A percentile compares a stretch with the other conserved stretches of the same genome.
Evolutionary conservation across 2,329 filamentous ascomycete species (phyloP).

Genomic region (Fusarium xyrophilum): DNA sequence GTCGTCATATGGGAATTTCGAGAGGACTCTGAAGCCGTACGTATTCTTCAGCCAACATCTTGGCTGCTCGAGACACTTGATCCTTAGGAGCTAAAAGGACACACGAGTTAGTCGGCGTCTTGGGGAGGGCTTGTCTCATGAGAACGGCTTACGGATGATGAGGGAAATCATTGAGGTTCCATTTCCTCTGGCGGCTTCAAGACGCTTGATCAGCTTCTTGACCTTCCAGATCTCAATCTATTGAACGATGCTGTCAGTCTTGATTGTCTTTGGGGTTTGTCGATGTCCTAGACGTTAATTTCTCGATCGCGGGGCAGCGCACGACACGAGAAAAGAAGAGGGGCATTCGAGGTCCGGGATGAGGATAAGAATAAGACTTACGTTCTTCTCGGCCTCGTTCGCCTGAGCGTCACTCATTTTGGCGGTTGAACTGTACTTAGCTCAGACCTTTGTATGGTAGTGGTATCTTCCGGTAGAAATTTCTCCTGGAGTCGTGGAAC

Average conservation of each 20-base stretch:
- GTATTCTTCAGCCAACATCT: slow-evolving; percentile 99
- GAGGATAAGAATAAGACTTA: slow-evolving; percentile 50
- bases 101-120: slow-evolving; percentile 39
- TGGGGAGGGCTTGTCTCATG: slow-evolving; percentile 3
- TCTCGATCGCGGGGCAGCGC: slow-evolving; percentile 44
- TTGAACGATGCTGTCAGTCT: slow-evolving; percentile 29
- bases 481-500: slow-evolving; percentile 32
- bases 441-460: slow-evolving; percentile 33
- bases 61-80: slow-evolving; percentile 92
- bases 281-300: slow-evolving; percentile 12
- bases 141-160: slow-evolving; percentile 81
- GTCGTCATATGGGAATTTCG: not conserved
- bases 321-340: slow-evolving; percentile 22
- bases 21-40: slow-evolving; percentile 58
- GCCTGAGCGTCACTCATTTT: slow-evolving; percentile 87
- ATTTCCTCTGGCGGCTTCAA: slow-evolving; percentile 96
- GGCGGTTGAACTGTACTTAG: slow-evolving; percentile 44
- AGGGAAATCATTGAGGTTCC: slow-evolving; percentile 99
- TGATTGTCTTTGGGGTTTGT: slow-evolving; percentile 7
- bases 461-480: slow-evolving; percentile 20
- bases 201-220: slow-evolving; percentile 99
- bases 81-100: slow-evolving; percentile 82
- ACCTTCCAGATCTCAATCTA: slow-evolving; percentile 92
- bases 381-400: slow-evolving; percentile 98
- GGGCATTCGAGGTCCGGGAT: slow-evolving; percentile 20